A percentile compares a stretch with the other conserved stretches of the same genome.
Conservation (phyloP, 371 early-diverging fungal genomes). For the Mucor circinelloides region DNA sequence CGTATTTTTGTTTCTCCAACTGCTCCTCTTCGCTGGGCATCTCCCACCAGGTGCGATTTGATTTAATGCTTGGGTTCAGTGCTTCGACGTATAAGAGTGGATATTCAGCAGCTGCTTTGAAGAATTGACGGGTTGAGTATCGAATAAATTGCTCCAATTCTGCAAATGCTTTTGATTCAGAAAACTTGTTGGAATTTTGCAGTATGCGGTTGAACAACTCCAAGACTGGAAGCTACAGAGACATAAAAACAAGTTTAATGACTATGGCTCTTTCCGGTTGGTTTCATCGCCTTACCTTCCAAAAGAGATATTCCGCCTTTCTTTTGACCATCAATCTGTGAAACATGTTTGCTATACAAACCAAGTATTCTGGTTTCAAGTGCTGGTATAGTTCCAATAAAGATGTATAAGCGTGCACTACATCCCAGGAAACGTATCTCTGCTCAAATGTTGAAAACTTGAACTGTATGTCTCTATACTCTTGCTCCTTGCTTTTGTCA, state of each 20-base stretch:
- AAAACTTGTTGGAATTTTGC: constrained; percentile 23
- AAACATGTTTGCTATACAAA: constrained; percentile 61
- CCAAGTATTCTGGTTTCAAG: constrained; percentile 51
- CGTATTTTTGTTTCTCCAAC: background rate
- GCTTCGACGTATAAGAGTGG: constrained; percentile 65
- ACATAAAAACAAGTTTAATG: no score
- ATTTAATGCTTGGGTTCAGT: constrained; percentile 25
- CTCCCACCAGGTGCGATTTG: constrained; percentile 10
- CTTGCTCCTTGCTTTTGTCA: constrained; percentile 27
- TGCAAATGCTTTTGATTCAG: constrained; percentile 31
- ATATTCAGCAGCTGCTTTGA: constrained; percentile 53
- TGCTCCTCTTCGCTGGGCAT: background rate
- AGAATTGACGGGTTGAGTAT: constrained; percentile 57
- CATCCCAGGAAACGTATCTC: constrained; percentile 55
- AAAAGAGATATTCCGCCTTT: constrained; percentile 59
- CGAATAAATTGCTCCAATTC: constrained; percentile 59
- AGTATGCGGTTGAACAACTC: constrained; percentile 68
- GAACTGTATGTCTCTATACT: constrained; percentile 56
- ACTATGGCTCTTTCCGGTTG: no score
- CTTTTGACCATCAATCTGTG: constrained; percentile 73
- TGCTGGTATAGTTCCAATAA: constrained; percentile 53
- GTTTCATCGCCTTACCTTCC: constrained; percentile 47
- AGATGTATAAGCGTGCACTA: constrained; percentile 57
- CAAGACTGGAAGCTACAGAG: constrained; percentile 52
- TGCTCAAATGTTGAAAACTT: constrained; percentile 64